phyloP scores from a whole-genome alignment of 768 basidiomycete species.

The Austroboletus eburneus region DNA sequence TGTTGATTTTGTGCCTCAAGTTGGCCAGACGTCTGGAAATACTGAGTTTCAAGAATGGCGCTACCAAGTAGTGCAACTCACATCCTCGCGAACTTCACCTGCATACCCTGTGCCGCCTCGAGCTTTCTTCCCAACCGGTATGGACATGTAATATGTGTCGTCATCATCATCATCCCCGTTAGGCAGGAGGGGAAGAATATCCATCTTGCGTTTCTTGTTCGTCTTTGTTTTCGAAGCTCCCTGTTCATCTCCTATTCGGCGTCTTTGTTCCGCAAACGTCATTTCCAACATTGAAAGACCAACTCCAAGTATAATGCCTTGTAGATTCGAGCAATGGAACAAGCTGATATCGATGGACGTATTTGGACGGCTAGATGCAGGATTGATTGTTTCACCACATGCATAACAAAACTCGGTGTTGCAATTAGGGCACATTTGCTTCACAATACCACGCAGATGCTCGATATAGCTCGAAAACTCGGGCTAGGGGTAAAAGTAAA shows the following conservation, averaged over 20 bases:
- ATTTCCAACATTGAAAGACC: constrained; percentile 85
- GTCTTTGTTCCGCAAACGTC: constrained; percentile 55
- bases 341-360: constrained; percentile 51
- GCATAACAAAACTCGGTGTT: constrained; percentile 63
- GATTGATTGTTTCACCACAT: constrained; percentile 63
- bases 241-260: constrained; percentile 29
- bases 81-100: constrained; percentile 80
- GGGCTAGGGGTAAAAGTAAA: constrained; percentile 42
- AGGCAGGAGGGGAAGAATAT: constrained; percentile 22
- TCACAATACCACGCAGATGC: constrained; percentile 55
- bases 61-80: constrained; percentile 37
- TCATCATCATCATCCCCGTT: constrained; percentile 54
- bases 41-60: constrained; percentile 5
- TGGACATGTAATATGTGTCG: constrained; percentile 39
- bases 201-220: constrained; percentile 41
- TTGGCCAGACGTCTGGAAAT: constrained; percentile 71
- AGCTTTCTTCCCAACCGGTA: constrained; percentile 54
- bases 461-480: constrained; percentile 68
- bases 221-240: constrained; percentile 27
- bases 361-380: constrained; percentile 42
- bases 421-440: constrained; percentile 60
- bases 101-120: constrained; percentile 87
- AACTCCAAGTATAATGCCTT: constrained; percentile 88
- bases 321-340: constrained; percentile 86
- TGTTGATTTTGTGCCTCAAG: constrained; percentile 74